Base-by-base conservation (phyloP, 768 basidiomycete species). In the Rossbeevera mucosa region DNA sequence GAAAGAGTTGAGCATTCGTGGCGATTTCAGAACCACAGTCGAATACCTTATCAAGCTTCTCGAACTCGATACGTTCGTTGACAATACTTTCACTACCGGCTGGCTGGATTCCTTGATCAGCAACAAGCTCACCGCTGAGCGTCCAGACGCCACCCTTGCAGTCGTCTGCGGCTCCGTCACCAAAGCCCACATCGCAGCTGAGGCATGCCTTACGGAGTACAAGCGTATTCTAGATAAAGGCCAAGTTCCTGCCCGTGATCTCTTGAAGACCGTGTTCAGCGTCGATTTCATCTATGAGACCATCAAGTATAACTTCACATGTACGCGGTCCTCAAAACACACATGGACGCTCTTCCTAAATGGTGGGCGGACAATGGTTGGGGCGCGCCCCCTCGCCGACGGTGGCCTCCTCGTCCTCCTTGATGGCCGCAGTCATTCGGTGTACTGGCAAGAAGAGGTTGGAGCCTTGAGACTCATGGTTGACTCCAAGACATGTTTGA, bases 381-480 rank as follows among this genome's bases (percentile, higher is more conserved):
- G 93, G 28, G 90, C 91, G 29, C 85, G 95, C 41, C 85, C 92
- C 42, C 79, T 99, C 48, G 94, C 92, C 44, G 96, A 97, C 64
- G 95, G 95, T 44, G 96, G 96, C 57, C 78, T 99, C 26, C 81
- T 99, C 54, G 82, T 98, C 53, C 76, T 91, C 25, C 79, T 99
- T 53, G 91, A 94, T 63, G 95, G 92, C 51, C 88, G 88, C 66
- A 94, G 93, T 68, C 96, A 99, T 72, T 94, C 96, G 21, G 79
- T 96, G 48, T 99, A 99, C 72, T 98, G 92, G 93, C 80, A 92
- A 50, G 96, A 97, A 70, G 96, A 99, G 74, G 96, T 98, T 49
- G 96, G 94, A 50, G 90, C 92, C 8, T 75, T 94, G 59, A 76
- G 91, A 59, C 69, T 98, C 65, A 92, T 93, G 85, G 86, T 99